A percentile compares a stretch with the other conserved stretches of the same genome.
Conservation (phyloP, 192 early-diverging fungal species). For the Backusella parvicylindrica region DNA sequence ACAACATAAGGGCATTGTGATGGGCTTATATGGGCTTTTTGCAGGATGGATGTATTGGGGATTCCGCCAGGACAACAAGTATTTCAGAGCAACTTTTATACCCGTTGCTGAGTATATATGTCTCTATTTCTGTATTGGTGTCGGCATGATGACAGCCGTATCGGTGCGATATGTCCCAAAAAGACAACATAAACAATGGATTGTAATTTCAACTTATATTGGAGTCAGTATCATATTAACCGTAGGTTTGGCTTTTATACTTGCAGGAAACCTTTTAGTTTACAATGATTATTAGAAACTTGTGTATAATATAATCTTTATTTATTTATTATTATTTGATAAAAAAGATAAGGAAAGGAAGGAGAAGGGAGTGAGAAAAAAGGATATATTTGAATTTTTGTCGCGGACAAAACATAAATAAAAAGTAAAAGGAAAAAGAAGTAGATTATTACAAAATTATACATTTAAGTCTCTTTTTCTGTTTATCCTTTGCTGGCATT, state of each 20-base stretch:
- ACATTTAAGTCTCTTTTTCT: constrained; percentile 24
- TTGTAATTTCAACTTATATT: neutral
- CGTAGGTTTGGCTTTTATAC: constrained; percentile 8
- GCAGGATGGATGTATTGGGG: neutral
- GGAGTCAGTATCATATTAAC: neutral
- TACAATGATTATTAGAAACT: constrained; percentile 24
- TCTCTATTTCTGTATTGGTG: neutral
- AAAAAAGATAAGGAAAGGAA: neutral
- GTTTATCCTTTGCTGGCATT: constrained; percentile 61
- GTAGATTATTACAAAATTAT: constrained; percentile 14
- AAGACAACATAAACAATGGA: neutral
- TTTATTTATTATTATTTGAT: neutral
- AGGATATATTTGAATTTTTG: neutral
- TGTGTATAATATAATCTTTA: neutral
- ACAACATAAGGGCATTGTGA: neutral
- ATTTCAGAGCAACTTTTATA: constrained; percentile 23
- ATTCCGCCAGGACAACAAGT: constrained; percentile 10
- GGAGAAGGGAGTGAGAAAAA: neutral
- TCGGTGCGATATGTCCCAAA: neutral
- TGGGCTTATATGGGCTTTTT: constrained; percentile 6
- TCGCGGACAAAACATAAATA: constrained; percentile 4
- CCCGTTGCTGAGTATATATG: constrained; percentile 20
- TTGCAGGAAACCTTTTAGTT: constrained; percentile 15
- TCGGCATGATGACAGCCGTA: neutral
- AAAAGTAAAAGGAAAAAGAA: neutral